Conservation (phyloP, 225 moss, liverwort and hornwort species). For the Bryoerythrophyllum caledonicum region DNA sequence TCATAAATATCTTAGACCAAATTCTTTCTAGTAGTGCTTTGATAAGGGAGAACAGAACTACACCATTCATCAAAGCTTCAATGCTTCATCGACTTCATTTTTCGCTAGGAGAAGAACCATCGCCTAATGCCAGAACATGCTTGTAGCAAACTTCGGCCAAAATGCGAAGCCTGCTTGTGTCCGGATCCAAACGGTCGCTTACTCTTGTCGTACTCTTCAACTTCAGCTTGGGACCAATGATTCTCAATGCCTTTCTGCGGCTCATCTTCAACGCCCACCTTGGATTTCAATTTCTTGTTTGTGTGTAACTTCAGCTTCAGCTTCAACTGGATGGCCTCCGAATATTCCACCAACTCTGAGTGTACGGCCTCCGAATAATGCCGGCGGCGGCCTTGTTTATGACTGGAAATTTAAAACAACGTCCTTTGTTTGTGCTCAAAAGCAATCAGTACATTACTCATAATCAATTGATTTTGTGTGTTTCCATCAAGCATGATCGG, state of each 20-base stretch:
- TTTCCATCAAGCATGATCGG: neutral
- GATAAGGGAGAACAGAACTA: no score
- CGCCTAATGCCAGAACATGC: no score
- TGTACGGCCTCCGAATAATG: neutral
- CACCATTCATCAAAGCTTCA: no score
- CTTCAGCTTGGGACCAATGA: neutral
- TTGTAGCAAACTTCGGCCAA: neutral
- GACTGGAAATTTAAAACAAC: neutral
- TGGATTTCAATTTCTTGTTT: no score
- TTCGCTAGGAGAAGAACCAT: neutral
- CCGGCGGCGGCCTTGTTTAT: neutral
- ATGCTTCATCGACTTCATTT: no score
- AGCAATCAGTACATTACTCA: no score
- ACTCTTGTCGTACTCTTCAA: neutral
- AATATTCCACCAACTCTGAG: neutral
- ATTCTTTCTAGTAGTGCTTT: no score
- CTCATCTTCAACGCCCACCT: neutral
- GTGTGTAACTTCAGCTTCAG: no score
- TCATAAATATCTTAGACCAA: no score
- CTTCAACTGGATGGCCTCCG: no score
- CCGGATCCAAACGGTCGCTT: neutral
- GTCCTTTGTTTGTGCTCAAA: neutral
- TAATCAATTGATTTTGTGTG: neutral
- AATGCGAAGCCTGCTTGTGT: neutral
- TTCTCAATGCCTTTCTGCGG: neutral